Base-by-base conservation (phyloP, 1,284 basidiomycete species). In the Marasmius sp. region DNA sequence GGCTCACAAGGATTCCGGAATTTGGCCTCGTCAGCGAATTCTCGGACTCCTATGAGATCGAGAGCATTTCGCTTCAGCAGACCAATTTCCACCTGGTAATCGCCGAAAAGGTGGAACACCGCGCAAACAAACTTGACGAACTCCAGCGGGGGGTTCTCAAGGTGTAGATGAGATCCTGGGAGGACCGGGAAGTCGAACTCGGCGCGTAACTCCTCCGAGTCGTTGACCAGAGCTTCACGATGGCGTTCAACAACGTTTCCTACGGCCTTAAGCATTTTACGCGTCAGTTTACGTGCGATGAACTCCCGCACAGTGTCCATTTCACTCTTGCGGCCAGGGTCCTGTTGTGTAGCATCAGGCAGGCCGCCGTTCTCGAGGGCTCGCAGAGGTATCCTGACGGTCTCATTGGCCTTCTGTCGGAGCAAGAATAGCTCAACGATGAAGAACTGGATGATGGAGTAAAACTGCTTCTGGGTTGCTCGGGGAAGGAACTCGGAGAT, bases 1-100 rank as follows among this genome's bases (percentile, higher is more conserved):
- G 94, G 89, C 70, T 97, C 92, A 78, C 97, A 98, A 0, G 97
- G 97, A 71, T 98, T 97, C 60, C 87, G 86, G 81, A 96, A 98
- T 0, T 82, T 75, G 1, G 95, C 95, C 55, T 94, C 92, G 45
- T 78, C 79, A 12, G 93, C 87, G 73, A 98, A 98, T 72, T 98
- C 95, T 64, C 91, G 86, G 36, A 98, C 85, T 11, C 91, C 89
- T 53, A 97, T 85, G 56, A 98, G 79, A 68, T 98, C 95, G 59
- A 99, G 85, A 36, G 97, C 78, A 72, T 92, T 98, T 43, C 95
- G 88, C 72, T 93, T 94, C 66, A 98, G 77, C 11, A 99, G 79
- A 16, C 94, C 92, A 22, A 98, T 86, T 70, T 99, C 96, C 62
- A 94, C 87, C 20, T 85, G 82, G 66, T 90, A 87, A 16, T 96